Base-by-base conservation (phyloP, 2,329 filamentous ascomycete genomes). In the Paecilomyces variotii region DNA sequence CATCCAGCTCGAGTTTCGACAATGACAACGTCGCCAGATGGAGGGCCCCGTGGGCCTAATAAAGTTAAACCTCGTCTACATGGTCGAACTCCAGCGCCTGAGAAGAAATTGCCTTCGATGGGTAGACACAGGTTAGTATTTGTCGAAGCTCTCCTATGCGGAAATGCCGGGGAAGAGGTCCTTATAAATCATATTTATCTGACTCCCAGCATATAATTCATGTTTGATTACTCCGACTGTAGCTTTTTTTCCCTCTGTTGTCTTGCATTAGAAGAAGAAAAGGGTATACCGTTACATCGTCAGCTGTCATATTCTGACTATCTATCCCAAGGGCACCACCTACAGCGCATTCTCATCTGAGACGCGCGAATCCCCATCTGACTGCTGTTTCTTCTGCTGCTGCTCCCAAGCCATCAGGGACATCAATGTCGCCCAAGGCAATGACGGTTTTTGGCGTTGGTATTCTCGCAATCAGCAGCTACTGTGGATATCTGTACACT, bases 401-500 rank as follows among this genome's bases (percentile, higher is more conserved):
- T 64, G 61, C 57, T 64, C 53, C 35, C 61, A 53, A 55, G 60
- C 52, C 57, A 49, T 9, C 55, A 58, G 19, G 59, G 57, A 54
- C 59, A 57, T 12, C 57, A 39, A 66, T 73, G 56, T 68, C 71
- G 5, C 70, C 73, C 2, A 64, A 66, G 50, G 66, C 69, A 19
- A 67, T 78, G 61, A 76, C 73, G 52, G 64, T 72, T 14, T 60
- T 74, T 12, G 75, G 72, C 3, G 62, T 78, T 49, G 67, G 73
- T 55, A 68, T 74, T 55, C 72, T 79, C 45, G 64, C 65, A 1
- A 68, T 79, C 14, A 76, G 76, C 59, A 71, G 70, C 11, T 80
- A 80, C 67, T 70, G 71, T 58, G 70, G 72, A 55, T 79, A 74
- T 56, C 68, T 78, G 10, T 79, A 78, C 65, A 67, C 69, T 24